Conservation (phyloP, 2,329 filamentous ascomycete genomes). For the Ceratocystis alfenasii region DNA sequence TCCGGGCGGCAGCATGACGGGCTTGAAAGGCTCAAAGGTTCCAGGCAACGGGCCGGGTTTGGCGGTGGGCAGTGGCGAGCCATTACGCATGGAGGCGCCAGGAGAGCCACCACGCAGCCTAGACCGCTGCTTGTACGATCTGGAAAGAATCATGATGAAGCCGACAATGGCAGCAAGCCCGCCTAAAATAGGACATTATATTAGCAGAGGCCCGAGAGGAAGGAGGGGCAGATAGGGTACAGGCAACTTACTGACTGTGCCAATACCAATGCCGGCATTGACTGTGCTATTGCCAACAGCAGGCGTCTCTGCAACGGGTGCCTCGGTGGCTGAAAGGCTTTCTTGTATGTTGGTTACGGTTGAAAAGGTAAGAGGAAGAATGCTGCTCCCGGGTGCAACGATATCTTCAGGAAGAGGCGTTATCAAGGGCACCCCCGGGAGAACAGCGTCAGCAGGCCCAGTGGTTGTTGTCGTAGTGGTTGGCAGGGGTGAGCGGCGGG, state of each 20-base stretch:
- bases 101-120: constrained; percentile 6
- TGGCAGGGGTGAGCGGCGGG: background rate
- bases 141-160: constrained; percentile 17
- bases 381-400: background rate
- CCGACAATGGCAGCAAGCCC: constrained; percentile 20
- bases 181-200: background rate
- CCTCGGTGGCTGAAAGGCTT: constrained; percentile 5
- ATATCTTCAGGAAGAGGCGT: constrained; percentile 14
- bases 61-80: constrained; percentile 11
- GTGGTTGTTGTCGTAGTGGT: background rate
- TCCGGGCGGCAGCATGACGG: constrained; percentile 21
- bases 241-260: constrained; percentile 14
- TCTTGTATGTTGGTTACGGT: constrained; percentile 18
- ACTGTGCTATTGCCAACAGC: constrained; percentile 4
- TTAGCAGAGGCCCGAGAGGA: background rate
- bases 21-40: constrained; percentile 20
- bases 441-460: background rate
- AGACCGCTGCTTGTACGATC: constrained; percentile 14
- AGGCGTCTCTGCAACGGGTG: background rate
- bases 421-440: background rate
- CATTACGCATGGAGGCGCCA: background rate
- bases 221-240: background rate
- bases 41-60: constrained; percentile 18
- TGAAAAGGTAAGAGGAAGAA: constrained; percentile 14
- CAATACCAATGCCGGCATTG: constrained; percentile 19